Conservation (phyloP, 352 stramenopile genomes). For the Ophiocytium majus region DNA sequence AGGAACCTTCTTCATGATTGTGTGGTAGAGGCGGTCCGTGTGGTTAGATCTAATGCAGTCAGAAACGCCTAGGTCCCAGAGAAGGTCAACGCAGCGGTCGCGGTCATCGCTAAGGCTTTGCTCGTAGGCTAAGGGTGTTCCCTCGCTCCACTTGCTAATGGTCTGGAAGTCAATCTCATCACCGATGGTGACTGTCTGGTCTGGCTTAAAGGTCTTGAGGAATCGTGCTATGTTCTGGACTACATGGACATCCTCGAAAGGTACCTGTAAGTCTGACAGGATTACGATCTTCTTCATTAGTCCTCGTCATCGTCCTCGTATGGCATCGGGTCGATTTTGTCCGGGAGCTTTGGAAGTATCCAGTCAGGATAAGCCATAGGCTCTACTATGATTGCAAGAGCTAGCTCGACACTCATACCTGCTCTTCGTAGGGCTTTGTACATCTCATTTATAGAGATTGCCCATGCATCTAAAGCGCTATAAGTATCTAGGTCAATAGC, state of each 20-base stretch:
- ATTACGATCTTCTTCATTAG: slow-evolving; percentile 19
- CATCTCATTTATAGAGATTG: background rate
- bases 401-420: background rate
- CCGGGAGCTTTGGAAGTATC: background rate
- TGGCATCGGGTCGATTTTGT: background rate
- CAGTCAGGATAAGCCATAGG: slow-evolving; percentile 2
- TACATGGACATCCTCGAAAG: background rate
- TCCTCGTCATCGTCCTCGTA: slow-evolving; percentile 11
- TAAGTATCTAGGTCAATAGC: slow-evolving; percentile 8
- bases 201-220: background rate
- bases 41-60: background rate
- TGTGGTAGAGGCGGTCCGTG: background rate
- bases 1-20: background rate
- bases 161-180: slow-evolving; percentile 8
- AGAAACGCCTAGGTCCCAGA: background rate
- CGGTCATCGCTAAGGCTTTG: background rate
- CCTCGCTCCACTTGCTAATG: slow-evolving; percentile 1
- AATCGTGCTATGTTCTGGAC: background rate
- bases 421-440: slow-evolving; percentile 13
- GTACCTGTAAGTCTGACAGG: slow-evolving; percentile 2
- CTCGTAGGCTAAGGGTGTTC: background rate
- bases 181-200: slow-evolving; percentile 3
- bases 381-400: background rate
- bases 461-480: background rate
- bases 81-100: background rate